Evolutionary conservation across 345 rosid genomes (phyloP), one percentile per base, ranked within the genome.

Genomic region (Corchorus olitorius): DNA sequence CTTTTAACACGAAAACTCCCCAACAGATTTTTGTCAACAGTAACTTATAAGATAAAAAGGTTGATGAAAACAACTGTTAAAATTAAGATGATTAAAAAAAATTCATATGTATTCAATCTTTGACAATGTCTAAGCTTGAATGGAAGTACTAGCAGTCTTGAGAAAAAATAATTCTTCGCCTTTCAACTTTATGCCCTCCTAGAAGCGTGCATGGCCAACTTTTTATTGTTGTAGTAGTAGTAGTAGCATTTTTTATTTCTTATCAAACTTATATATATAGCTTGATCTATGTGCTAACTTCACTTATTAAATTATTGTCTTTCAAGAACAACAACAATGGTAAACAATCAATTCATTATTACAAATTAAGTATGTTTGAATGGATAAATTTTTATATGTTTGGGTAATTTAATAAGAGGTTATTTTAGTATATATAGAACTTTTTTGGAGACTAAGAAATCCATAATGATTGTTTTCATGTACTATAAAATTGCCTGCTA

Each of bases 361-460:
- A 45, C 43, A 22, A 7, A 39, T 39, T 35, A 75, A 65, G 62
- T 8, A 27, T 76, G 68, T 70, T 70, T 70, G 16, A 58, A 63
- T 37, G 6, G 33, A 80, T 80, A 65, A 45, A 80, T 52, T 27
- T 27, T 27, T 27, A 66, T 14, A 49, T 73, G 41, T 70, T 46
- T 13, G 2, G 41, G 43, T 65, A 17, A 3, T 45, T 79, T 33
- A 33, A 61, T 27, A 27, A 27, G 27, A 74, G 33, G 37, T 53
- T 27, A 65, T 41, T 73, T 67, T 59, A 41, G 34, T 61, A 39
- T 39, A 39, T 39, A 39, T 39, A 46, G 11, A 49, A 39, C 68
- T 72, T 76, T 72, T 76, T 72, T 50, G 60, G 50, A 65, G 63
- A 65, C 17, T 7, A 71, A 15, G 74, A 69, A 58, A 76, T 76